Evolutionary conservation across 345 rosid species (phyloP).

Genomic region (Linum tenue): DNA sequence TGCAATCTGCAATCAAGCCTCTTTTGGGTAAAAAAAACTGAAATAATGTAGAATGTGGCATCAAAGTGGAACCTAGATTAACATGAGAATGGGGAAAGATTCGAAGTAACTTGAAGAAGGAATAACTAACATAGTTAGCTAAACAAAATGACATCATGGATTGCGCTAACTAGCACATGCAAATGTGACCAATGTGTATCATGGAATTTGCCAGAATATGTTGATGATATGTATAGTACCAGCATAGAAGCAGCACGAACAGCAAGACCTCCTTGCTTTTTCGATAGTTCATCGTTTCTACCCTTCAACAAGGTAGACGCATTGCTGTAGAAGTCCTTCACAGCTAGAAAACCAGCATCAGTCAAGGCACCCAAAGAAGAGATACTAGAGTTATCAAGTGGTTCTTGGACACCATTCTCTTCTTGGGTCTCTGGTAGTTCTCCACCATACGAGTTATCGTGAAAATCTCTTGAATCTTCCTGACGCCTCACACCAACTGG

Average conservation of each 20-base stretch:
- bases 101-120: no score
- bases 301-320: conserved; percentile 50
- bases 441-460: conserved; percentile 16
- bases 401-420: conserved; percentile 35
- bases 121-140: background rate
- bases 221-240: conserved; percentile 38
- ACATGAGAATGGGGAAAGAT: no score
- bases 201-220: background rate
- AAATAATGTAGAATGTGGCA: no score
- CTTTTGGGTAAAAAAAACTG: no score
- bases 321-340: conserved; percentile 43
- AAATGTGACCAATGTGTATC: background rate
- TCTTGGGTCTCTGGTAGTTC: conserved; percentile 24
- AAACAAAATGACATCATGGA: background rate
- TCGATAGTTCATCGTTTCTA: conserved; percentile 43
- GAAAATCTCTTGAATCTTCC: conserved; percentile 32
- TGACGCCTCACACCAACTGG: conserved; percentile 81
- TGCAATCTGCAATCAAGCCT: no score
- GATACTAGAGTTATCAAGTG: conserved; percentile 25
- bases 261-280: conserved; percentile 70
- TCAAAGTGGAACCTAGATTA: no score
- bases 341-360: conserved; percentile 40
- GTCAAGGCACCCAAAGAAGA: conserved; percentile 34
- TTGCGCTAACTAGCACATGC: background rate
- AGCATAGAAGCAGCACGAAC: conserved; percentile 93